phyloP scores from a whole-genome alignment of 192 early-diverging fungal genomes.

The Gryganskiella cystojenkinii region DNA sequence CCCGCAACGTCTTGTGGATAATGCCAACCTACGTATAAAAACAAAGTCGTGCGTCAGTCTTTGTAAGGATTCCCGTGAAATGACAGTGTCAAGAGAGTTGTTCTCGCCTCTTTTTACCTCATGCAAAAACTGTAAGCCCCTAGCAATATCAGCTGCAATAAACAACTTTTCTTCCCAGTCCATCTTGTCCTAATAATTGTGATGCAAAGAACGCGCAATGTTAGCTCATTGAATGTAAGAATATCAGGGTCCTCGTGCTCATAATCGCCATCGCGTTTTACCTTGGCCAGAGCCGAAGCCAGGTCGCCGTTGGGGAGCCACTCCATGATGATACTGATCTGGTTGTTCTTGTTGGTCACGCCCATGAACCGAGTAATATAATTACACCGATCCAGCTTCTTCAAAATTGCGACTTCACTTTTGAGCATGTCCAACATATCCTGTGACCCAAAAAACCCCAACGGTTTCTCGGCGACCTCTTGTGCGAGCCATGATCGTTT shows the following conservation, averaged over 20 bases:
- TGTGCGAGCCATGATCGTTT: conserved; percentile 44
- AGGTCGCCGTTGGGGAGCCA: conserved; percentile 50
- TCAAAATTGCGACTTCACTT: conserved; percentile 46
- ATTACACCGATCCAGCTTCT: conserved; percentile 49
- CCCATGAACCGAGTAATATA: conserved; percentile 51
- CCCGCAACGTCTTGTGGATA: conserved; percentile 45
- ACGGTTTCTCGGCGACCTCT: conserved; percentile 48
- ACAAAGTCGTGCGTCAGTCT: not conserved
- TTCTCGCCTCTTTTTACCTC: conserved; percentile 14
- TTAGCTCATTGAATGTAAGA: not conserved
- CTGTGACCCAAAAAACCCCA: conserved; percentile 47
- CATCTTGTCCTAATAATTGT: conserved; percentile 18
- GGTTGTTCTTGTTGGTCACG: conserved; percentile 43
- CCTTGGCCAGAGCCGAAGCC: conserved; percentile 25
- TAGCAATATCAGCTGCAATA: conserved; percentile 39
- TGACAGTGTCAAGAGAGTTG: not conserved
- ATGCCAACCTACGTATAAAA: conserved; percentile 30
- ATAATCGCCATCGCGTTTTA: not conserved
- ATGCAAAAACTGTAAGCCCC: conserved; percentile 37
- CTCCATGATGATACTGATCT: conserved; percentile 53
- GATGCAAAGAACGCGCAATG: not conserved
- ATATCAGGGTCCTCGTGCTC: no score
- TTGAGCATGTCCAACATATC: conserved; percentile 53
- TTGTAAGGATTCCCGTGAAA: not conserved
- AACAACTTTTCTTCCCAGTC: conserved; percentile 50